Evolutionary conservation across 768 basidiomycete genomes (phyloP).

Genomic region (Boletus rex-veris): DNA sequence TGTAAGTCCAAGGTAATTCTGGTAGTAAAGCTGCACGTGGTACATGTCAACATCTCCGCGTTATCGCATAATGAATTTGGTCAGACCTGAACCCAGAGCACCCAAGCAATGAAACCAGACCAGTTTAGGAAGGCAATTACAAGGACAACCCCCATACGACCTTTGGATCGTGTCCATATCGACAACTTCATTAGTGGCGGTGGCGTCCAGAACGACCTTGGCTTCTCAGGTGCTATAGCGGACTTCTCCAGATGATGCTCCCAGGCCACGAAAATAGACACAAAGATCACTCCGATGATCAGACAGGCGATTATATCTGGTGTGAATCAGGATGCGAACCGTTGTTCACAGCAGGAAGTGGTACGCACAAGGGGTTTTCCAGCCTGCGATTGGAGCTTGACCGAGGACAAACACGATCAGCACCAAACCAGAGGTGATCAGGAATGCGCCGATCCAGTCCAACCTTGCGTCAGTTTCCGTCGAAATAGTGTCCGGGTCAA

Average conservation of each 20-base stretch:
- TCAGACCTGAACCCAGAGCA: conserved; percentile 46
- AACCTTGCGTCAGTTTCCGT: conserved; percentile 45
- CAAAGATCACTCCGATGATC: conserved; percentile 54
- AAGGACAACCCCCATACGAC: conserved; percentile 60
- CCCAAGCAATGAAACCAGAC: conserved; percentile 54
- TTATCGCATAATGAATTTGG: not conserved
- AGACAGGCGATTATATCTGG: conserved; percentile 71
- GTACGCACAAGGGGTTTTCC: conserved; percentile 53
- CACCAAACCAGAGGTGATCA: conserved; percentile 64
- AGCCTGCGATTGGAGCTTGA: conserved; percentile 62
- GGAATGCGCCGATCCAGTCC: conserved; percentile 73
- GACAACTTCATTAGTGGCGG: conserved; percentile 65
- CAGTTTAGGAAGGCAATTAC: conserved; percentile 62
- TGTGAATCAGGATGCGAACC: conserved; percentile 5
- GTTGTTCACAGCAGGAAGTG: conserved; percentile 14
- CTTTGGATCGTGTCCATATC: conserved; percentile 60
- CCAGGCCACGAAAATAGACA: conserved; percentile 61
- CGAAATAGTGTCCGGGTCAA: conserved; percentile 53
- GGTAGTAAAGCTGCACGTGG: conserved; percentile 59
- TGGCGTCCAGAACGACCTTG: conserved; percentile 35
- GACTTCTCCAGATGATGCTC: conserved; percentile 54
- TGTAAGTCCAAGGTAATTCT: conserved; percentile 52
- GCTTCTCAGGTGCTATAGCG: conserved; percentile 7
- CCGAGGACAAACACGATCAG: conserved; percentile 72
- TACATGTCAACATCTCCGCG: not conserved